Percentiles rank a stretch among this genome's conserved stretches.
Conservation (phyloP, 768 basidiomycete genomes). For the Pulveroboletus frians region DNA sequence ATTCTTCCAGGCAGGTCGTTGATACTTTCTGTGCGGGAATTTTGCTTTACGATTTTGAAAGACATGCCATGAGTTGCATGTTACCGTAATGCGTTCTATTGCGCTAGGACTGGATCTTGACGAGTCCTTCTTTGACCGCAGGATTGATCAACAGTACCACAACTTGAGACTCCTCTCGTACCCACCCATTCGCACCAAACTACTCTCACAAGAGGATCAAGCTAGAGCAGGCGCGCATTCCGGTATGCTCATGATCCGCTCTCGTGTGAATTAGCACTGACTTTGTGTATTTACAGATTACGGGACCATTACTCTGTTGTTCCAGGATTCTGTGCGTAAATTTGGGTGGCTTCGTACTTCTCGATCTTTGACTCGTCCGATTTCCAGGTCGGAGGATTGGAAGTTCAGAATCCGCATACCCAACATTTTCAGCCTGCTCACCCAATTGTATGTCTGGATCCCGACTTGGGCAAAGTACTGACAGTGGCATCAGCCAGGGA, state of each 20-base stretch:
- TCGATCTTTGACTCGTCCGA: background rate
- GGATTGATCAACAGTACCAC: conserved; percentile 72
- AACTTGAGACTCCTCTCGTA: conserved; percentile 79
- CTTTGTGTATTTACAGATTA: conserved; percentile 46
- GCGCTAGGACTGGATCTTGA: conserved; percentile 73
- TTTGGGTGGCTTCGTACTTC: background rate
- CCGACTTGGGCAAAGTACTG: background rate
- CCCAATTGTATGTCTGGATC: conserved; percentile 56
- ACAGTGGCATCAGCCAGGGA: conserved; percentile 50
- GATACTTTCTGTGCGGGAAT: background rate
- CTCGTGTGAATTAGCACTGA: background rate
- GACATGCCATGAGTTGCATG: conserved; percentile 74
- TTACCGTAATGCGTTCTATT: conserved; percentile 77
- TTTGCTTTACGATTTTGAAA: conserved; percentile 26
- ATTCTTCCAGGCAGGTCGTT: conserved; percentile 58
- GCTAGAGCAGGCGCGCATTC: conserved; percentile 82
- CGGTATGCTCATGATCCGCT: conserved; percentile 33
- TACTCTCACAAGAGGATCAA: conserved; percentile 60
- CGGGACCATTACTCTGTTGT: conserved; percentile 75
- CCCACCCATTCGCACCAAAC: conserved; percentile 60
- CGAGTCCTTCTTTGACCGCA: conserved; percentile 70
- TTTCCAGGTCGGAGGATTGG: conserved; percentile 68
- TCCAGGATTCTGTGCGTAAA: conserved; percentile 61
- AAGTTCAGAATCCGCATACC: conserved; percentile 79
- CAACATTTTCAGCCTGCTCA: conserved; percentile 63